A percentile compares a stretch with the other conserved stretches of the same genome.
Conservation (phyloP, 1,139 yeast genomes). For the Nakaseomyces glabratus region DNA sequence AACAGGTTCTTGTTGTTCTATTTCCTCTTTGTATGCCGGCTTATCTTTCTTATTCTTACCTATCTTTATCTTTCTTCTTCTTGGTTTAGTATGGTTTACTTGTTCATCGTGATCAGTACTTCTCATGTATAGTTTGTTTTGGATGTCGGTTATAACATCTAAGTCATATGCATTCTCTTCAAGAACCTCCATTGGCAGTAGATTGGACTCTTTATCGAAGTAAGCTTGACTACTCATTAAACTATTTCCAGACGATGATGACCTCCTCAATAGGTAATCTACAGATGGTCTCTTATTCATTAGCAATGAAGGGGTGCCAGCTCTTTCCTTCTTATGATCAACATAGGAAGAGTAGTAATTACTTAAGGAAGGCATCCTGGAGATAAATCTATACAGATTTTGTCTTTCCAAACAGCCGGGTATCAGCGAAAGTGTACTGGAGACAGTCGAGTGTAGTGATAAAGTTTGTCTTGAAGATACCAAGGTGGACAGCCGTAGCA, state of each 20-base stretch:
- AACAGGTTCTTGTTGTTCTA: conserved; percentile 7
- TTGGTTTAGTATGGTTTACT: conserved; percentile 16
- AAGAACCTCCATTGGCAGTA: conserved; percentile 22
- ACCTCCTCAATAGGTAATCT: conserved; percentile 2
- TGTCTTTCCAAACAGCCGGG: conserved; percentile 35
- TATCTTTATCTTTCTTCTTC: conserved; percentile 25
- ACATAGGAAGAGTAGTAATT: conserved; percentile 19
- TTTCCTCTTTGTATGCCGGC: conserved; percentile 5
- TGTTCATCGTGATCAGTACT: conserved; percentile 20
- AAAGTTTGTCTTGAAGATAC: conserved; percentile 74
- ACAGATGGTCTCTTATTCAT: conserved; percentile 11
- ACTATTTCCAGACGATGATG: conserved; percentile 9
- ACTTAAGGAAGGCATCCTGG: conserved; percentile 28
- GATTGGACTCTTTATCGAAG: conserved; percentile 13
- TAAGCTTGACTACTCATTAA: conserved; percentile 3
- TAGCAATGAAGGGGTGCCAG: conserved; percentile 10
- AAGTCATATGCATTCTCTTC: conserved; percentile 22
- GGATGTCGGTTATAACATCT: conserved; percentile 24
- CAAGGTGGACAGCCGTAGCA: conserved; percentile 61
- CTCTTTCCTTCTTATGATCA: conserved; percentile 10
- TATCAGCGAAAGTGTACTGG: conserved; percentile 24
- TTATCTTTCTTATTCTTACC: conserved; percentile 9
- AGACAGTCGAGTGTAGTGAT: conserved; percentile 52
- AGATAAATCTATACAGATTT: conserved; percentile 31
- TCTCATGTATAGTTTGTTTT: conserved; percentile 27